Percentiles rank a stretch among this genome's conserved stretches.
Evolutionary conservation across 2,329 filamentous ascomycete species (phyloP).

Genomic region (Pseudogymnoascus sp.): DNA sequence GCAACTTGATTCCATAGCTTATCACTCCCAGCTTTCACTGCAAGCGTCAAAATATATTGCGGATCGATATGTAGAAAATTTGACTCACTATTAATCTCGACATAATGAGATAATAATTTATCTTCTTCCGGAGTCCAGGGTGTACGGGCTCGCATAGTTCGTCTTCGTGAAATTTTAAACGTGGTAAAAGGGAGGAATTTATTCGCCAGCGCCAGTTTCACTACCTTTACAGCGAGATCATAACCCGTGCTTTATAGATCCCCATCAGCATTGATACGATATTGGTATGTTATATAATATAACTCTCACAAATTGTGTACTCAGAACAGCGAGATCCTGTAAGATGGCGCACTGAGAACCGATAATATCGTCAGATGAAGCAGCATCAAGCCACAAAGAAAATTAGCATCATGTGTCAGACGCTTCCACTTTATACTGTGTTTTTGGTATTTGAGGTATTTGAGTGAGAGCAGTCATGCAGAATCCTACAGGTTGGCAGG

Average conservation of each 20-base stretch:
- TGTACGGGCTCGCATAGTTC: not conserved
- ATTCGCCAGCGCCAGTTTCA: not conserved
- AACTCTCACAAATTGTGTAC: not conserved
- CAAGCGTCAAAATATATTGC: not conserved
- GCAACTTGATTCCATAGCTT: conserved; percentile 30
- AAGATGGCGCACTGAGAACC: not conserved
- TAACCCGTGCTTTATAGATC: not conserved
- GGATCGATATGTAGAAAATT: too few species aligned
- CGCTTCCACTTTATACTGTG: not conserved
- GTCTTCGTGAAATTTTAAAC: not conserved
- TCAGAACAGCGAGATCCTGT: not conserved
- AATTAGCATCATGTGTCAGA: not conserved
- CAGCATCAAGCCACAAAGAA: not conserved
- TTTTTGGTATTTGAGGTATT: not conserved
- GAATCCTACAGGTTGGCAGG: not conserved
- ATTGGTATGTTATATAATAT: not conserved
- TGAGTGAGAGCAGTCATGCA: not conserved
- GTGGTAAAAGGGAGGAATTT: not conserved
- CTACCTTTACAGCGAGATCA: not conserved
- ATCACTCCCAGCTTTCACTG: not conserved
- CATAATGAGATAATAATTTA: not conserved
- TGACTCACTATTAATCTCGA: not conserved
- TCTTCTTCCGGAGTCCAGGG: not conserved
- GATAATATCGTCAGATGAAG: not conserved
- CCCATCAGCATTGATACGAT: not conserved